Conservation (phyloP, 2,329 filamentous ascomycete species). For the Endoconidiophora laricicola region DNA sequence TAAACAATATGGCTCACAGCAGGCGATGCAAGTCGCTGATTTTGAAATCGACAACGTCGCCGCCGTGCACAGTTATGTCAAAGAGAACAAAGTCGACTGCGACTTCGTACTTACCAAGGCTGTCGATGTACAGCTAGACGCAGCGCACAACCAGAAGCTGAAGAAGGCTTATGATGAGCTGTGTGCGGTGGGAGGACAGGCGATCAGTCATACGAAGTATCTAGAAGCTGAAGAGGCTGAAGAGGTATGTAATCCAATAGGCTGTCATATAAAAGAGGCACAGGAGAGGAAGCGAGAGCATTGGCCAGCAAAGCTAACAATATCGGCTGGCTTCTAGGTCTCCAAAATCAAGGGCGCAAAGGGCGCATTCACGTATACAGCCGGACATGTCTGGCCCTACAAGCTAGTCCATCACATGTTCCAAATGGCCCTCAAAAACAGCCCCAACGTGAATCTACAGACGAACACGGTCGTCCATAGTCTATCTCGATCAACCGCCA, state of each 20-base stretch:
- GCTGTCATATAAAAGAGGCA: neutral
- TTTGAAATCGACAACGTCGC: slow-evolving; percentile 16
- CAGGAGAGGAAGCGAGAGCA: neutral
- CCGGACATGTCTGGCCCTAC: slow-evolving; percentile 16
- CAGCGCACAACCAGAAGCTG: slow-evolving; percentile 15
- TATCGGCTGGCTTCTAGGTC: slow-evolving; percentile 13
- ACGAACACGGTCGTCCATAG: slow-evolving; percentile 14
- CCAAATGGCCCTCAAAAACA: slow-evolving; percentile 3
- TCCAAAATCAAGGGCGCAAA: slow-evolving; percentile 23
- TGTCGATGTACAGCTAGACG: slow-evolving; percentile 23
- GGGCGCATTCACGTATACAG: slow-evolving; percentile 19
- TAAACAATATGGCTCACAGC: slow-evolving; percentile 14
- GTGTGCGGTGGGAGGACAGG: slow-evolving; percentile 17
- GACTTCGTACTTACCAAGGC: slow-evolving; percentile 27
- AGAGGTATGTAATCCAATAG: neutral
- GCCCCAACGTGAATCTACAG: slow-evolving; percentile 14
- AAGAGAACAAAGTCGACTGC: slow-evolving; percentile 25
- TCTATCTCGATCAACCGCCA: slow-evolving; percentile 6
- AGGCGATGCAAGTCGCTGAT: slow-evolving; percentile 15
- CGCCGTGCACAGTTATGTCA: slow-evolving; percentile 21
- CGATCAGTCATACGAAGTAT: slow-evolving; percentile 14
- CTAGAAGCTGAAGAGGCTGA: slow-evolving; percentile 4
- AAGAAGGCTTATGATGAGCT: slow-evolving; percentile 20
- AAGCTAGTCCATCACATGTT: slow-evolving; percentile 15
- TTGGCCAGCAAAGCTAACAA: neutral